Conservation (phyloP, 768 basidiomycete species). For the Lactarius pseudohatsudake region DNA sequence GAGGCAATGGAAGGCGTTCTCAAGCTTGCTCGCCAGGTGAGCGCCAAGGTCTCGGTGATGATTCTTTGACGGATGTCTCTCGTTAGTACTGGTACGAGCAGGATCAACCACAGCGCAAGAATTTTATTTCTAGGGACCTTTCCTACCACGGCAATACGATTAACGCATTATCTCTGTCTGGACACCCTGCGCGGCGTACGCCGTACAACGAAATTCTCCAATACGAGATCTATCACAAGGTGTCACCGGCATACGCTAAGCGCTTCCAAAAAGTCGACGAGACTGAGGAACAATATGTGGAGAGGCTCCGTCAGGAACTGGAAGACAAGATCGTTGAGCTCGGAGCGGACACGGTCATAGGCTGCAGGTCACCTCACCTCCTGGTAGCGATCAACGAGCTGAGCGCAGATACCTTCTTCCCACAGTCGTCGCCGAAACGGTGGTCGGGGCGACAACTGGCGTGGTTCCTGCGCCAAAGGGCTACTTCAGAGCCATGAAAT, state of each 20-base stretch:
- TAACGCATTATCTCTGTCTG: slow-evolving; percentile 63
- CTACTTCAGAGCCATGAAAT: slow-evolving; percentile 83
- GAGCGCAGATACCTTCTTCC: neutral
- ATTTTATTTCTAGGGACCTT: slow-evolving; percentile 76
- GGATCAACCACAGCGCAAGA: slow-evolving; percentile 65
- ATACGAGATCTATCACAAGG: slow-evolving; percentile 71
- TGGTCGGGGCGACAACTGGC: slow-evolving; percentile 84
- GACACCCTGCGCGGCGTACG: slow-evolving; percentile 64
- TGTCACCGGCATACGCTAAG: slow-evolving; percentile 83
- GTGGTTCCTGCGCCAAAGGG: slow-evolving; percentile 75
- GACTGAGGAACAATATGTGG: slow-evolving; percentile 76
- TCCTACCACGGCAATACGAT: slow-evolving; percentile 88
- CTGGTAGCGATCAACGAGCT: slow-evolving; percentile 4
- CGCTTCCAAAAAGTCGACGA: slow-evolving; percentile 73
- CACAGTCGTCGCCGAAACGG: slow-evolving; percentile 79
- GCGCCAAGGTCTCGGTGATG: slow-evolving; percentile 17
- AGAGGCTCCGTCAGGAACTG: slow-evolving; percentile 73
- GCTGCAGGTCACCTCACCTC: slow-evolving; percentile 51
- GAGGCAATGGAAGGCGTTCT: slow-evolving; percentile 90
- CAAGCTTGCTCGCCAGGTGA: slow-evolving; percentile 76
- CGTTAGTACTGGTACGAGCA: slow-evolving; percentile 70
- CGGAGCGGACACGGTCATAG: slow-evolving; percentile 80
- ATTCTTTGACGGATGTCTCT: neutral
- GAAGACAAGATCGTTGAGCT: slow-evolving; percentile 84
- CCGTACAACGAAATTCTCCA: slow-evolving; percentile 70